These are phyloP conservation scores for Lipomyces lipofer DNA, from an alignment of 805 yeast species.

Conservation along the genomic window DNA sequence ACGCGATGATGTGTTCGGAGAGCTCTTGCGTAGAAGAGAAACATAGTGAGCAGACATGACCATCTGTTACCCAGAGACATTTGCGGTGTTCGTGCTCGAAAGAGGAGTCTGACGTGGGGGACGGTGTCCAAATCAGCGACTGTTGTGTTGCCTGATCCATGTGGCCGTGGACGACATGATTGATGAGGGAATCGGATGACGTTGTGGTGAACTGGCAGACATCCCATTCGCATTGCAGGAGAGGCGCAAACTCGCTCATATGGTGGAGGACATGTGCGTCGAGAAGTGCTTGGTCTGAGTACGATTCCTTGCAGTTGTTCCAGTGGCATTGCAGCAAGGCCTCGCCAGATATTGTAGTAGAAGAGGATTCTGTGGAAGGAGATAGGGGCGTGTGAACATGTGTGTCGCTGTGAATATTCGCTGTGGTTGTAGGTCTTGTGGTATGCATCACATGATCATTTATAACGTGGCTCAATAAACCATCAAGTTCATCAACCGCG, in stretches of 20 bases:
- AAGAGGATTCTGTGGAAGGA: not conserved
- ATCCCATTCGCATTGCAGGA: slow-evolving; percentile 68
- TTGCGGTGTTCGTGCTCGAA: slow-evolving; percentile 13
- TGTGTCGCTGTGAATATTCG: not conserved
- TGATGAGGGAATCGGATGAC: slow-evolving; percentile 55
- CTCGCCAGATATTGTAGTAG: too few relatives aligned
- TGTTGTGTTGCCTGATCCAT: slow-evolving; percentile 32
- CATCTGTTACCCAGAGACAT: slow-evolving; percentile 31
- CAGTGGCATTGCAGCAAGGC: slow-evolving; percentile 29
- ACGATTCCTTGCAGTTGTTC: slow-evolving; percentile 28
- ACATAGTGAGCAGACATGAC: slow-evolving; percentile 48
- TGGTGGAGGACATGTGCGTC: slow-evolving; percentile 27
- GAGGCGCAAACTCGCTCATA: slow-evolving; percentile 10
- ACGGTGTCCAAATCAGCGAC: not conserved
- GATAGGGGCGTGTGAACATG: not conserved
- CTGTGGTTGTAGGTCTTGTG: slow-evolving; percentile 4
- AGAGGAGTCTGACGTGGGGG: not conserved
- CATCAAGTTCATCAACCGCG: slow-evolving; percentile 36
- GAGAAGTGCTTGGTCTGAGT: slow-evolving; percentile 9
- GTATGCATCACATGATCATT: slow-evolving; percentile 29
- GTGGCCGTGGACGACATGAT: slow-evolving; percentile 58
- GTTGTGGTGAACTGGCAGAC: slow-evolving; percentile 61
- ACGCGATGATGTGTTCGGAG: slow-evolving; percentile 65
- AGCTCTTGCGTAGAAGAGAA: slow-evolving; percentile 61
- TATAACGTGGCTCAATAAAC: slow-evolving; percentile 35